A percentile compares a stretch with the other conserved stretches of the same genome.
Evolutionary conservation across 768 basidiomycete species (phyloP).

Genomic region (Phlegmacium glaucopus): DNA sequence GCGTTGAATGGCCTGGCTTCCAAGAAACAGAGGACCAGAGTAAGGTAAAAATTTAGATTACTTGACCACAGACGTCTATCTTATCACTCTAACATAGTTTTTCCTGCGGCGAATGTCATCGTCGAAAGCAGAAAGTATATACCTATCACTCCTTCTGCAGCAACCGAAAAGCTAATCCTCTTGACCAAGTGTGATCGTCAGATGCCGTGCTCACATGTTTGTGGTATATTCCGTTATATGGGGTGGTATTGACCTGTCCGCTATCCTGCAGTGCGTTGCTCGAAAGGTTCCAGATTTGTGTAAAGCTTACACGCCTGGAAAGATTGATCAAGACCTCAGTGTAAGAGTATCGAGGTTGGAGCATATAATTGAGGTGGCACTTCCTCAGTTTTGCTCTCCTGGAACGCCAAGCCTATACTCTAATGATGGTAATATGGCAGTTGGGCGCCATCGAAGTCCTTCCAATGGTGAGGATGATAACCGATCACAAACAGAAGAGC

Average conservation of each 20-base stretch:
- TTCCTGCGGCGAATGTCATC: constrained; percentile 85
- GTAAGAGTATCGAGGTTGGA: constrained; percentile 73
- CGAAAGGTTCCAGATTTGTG: constrained; percentile 87
- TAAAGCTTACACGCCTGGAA: constrained; percentile 86
- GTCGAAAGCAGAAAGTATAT: constrained; percentile 80
- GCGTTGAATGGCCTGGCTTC: constrained; percentile 35
- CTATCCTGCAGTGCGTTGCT: constrained; percentile 59
- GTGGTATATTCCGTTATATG: constrained; percentile 19
- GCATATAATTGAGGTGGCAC: constrained; percentile 74
- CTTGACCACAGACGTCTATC: constrained; percentile 7
- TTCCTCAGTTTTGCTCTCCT: constrained; percentile 67
- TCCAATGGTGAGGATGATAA: constrained; percentile 64
- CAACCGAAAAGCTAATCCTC: constrained; percentile 5
- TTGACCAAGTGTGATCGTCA: constrained; percentile 75
- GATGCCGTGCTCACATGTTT: constrained; percentile 79
- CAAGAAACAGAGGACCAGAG: constrained; percentile 74
- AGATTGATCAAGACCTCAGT: constrained; percentile 77
- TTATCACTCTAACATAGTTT: constrained; percentile 44
- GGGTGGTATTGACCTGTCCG: constrained; percentile 12
- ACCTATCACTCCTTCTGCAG: constrained; percentile 1
- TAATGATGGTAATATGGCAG: constrained; percentile 21
- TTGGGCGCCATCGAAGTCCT: constrained; percentile 41
- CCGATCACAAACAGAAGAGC: constrained; percentile 71
- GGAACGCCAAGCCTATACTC: constrained; percentile 32
- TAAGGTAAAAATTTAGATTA: constrained; percentile 51